Conservation (phyloP, 352 stramenopile genomes). For the Phytophthora fragariaefolia region DNA sequence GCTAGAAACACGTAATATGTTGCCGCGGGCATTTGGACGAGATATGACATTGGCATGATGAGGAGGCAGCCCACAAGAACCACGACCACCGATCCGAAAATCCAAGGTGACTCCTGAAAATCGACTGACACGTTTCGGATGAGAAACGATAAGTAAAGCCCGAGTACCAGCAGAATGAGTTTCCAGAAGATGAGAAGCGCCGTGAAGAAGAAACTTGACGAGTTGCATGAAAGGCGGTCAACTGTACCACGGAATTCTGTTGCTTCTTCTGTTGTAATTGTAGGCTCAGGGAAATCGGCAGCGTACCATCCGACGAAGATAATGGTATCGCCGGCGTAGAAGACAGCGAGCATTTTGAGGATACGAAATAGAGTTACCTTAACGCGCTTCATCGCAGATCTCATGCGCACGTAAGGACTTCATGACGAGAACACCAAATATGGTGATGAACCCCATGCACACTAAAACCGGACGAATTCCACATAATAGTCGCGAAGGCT, state of each 20-base stretch:
- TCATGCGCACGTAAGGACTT: constrained; percentile 64
- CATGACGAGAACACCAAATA: constrained; percentile 52
- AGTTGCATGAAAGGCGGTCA: constrained; percentile 40
- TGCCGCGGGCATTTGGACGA: constrained; percentile 45
- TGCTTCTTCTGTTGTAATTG: constrained; percentile 22
- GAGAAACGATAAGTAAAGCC: constrained; percentile 60
- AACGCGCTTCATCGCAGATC: constrained; percentile 48
- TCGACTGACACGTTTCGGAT: constrained; percentile 67
- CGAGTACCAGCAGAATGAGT: constrained; percentile 45
- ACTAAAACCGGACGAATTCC: constrained; percentile 41
- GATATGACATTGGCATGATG: constrained; percentile 52
- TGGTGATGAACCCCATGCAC: constrained; percentile 49
- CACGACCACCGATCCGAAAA: constrained; percentile 50
- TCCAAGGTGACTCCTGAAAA: constrained; percentile 76
- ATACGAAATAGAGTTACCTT: constrained; percentile 41
- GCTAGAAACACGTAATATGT: constrained; percentile 49
- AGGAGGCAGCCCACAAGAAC: constrained; percentile 59
- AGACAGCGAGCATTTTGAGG: constrained; percentile 46
- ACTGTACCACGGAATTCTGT: constrained; percentile 38
- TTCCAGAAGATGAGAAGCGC: constrained; percentile 68
- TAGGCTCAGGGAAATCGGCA: constrained; percentile 43
- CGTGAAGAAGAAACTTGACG: constrained; percentile 59
- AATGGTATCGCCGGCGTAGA: constrained; percentile 44
- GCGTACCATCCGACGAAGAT: constrained; percentile 52
- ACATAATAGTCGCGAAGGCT: constrained; percentile 37